Evolutionary conservation across 2,329 filamentous ascomycete species (phyloP).

Genomic region (Ceratocystis eucalypticola): DNA sequence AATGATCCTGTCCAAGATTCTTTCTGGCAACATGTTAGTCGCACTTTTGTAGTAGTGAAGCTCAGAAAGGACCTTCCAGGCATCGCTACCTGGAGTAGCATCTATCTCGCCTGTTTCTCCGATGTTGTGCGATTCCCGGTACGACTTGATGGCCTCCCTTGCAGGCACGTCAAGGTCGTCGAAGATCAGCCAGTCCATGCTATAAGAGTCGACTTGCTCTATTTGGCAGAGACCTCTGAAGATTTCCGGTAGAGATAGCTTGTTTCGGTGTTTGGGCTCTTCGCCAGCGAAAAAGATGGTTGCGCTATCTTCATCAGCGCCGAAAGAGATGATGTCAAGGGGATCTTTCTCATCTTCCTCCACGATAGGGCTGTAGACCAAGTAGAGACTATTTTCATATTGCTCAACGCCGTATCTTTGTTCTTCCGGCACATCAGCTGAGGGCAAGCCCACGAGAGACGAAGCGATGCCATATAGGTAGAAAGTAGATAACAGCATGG

Average conservation of each 20-base stretch:
- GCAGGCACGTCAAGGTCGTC: neutral
- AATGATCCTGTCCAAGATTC: neutral
- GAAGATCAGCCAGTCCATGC: neutral
- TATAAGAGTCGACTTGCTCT: neutral
- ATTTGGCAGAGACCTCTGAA: neutral
- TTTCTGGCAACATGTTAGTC: neutral
- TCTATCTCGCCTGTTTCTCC: neutral
- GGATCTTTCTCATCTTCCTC: neutral
- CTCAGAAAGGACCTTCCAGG: neutral
- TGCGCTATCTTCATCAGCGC: neutral
- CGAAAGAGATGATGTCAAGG: neutral
- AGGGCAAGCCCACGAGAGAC: neutral
- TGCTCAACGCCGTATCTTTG: neutral
- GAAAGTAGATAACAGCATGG: too few relatives aligned
- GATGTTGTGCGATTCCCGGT: neutral
- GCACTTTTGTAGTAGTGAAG: neutral
- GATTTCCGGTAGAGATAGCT: neutral
- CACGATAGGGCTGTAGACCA: neutral
- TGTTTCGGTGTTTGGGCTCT: neutral
- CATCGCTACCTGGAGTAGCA: neutral
- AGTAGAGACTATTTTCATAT: neutral
- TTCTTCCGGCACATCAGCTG: neutral
- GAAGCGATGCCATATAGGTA: too few relatives aligned
- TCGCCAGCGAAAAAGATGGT: neutral
- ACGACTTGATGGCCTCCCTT: neutral